phyloP scores from a whole-genome alignment of 108 stramenopile genomes.

The Conticribra guillardii region DNA sequence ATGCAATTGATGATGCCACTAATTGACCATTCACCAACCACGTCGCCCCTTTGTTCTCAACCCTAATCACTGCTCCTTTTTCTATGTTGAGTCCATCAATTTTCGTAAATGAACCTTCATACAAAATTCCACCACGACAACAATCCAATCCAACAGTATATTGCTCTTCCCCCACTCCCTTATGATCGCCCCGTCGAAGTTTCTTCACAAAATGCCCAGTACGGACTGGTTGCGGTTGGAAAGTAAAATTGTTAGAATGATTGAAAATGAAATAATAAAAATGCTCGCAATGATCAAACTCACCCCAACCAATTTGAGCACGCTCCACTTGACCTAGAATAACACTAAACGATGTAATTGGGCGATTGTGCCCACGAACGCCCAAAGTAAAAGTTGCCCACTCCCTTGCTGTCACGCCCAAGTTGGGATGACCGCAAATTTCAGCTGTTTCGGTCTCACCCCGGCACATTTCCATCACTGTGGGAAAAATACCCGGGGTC shows the following conservation, averaged over 20 bases:
- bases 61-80: constrained; percentile 44
- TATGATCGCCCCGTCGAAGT: constrained; percentile 41
- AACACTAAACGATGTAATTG: constrained; percentile 47
- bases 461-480: constrained; percentile 50
- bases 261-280: no score
- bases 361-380: constrained; percentile 47
- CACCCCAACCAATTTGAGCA: constrained; percentile 48
- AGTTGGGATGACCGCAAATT: constrained; percentile 36
- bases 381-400: constrained; percentile 52
- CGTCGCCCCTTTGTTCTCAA: constrained; percentile 45
- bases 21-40: constrained; percentile 51
- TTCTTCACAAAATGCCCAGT: constrained; percentile 46
- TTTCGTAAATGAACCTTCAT: constrained; percentile 51
- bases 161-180: constrained; percentile 52
- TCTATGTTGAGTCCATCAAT: constrained; percentile 43
- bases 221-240: no score
- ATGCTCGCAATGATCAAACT: no score
- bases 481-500: constrained; percentile 57
- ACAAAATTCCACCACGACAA: constrained; percentile 43
- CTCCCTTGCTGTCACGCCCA: constrained; percentile 34
- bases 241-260: no score
- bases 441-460: constrained; percentile 36
- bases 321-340: constrained; percentile 49
- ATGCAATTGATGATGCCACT: constrained; percentile 44
- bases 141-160: constrained; percentile 53